Percentiles rank a stretch among this genome's conserved stretches.
phyloP scores from a whole-genome alignment of 139 green algal genomes.

The Chlorella sp. region DNA sequence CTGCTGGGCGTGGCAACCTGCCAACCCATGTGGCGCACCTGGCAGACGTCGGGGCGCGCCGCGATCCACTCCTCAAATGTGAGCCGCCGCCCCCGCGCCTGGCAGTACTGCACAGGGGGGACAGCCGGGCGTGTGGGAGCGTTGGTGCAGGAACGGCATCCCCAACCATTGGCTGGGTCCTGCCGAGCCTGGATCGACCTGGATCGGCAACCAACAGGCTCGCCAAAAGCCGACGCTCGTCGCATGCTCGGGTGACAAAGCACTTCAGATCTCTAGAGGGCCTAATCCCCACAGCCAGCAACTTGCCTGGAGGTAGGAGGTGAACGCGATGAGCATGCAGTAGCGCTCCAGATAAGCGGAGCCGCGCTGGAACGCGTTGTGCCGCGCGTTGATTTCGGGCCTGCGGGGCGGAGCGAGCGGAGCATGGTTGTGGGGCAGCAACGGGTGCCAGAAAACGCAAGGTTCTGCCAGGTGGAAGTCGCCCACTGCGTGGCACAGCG shows the following conservation, averaged over 20 bases:
- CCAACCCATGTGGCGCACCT: background rate
- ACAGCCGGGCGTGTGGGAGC: background rate
- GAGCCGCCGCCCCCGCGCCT: constrained; percentile 12
- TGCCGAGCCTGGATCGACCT: too few species aligned
- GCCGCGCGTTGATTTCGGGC: constrained; percentile 68
- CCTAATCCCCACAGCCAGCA: background rate
- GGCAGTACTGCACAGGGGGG: constrained; percentile 41
- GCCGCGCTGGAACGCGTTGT: constrained; percentile 84
- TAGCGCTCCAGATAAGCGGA: constrained; percentile 93
- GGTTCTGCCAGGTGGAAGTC: too few species aligned
- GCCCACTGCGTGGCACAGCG: too few species aligned
- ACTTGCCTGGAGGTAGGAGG: constrained; percentile 73
- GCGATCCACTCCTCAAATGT: constrained; percentile 70
- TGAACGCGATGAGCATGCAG: constrained; percentile 89
- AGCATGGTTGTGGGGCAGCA: background rate
- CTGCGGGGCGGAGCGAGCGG: constrained; percentile 12
- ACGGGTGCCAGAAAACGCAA: background rate
- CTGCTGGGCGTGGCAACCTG: too few species aligned
- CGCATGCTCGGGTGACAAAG: too few species aligned
- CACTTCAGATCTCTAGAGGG: too few species aligned
- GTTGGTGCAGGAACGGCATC: too few species aligned
- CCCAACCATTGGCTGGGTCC: too few species aligned
- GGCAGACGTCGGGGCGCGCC: constrained; percentile 63
- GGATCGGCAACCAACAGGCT: background rate
- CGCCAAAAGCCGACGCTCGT: background rate